phyloP scores from a whole-genome alignment of 2,329 filamentous ascomycete genomes.

The Hymenoscyphus scutula region DNA sequence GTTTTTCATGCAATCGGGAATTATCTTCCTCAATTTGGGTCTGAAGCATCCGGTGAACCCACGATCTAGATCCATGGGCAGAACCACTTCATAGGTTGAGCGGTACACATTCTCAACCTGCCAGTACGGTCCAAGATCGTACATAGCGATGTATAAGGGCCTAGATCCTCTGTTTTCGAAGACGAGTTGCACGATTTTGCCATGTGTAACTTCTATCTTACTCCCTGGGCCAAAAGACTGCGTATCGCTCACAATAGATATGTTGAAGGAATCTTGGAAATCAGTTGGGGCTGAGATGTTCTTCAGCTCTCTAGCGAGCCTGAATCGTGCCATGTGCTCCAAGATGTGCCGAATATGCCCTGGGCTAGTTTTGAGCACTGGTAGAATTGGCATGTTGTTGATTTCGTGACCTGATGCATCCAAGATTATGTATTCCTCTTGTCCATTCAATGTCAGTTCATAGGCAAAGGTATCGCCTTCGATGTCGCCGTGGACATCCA shows the following conservation, averaged over 20 bases:
- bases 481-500: background rate
- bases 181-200: background rate
- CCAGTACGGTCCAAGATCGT: background rate
- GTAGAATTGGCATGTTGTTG: background rate
- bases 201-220: background rate
- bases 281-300: background rate
- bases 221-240: background rate
- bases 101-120: background rate
- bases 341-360: background rate
- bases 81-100: background rate
- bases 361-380: background rate
- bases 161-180: background rate
- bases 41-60: too few species aligned
- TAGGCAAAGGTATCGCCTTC: background rate
- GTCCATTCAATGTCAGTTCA: background rate
- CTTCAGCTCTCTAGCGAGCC: background rate
- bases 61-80: background rate
- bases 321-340: background rate
- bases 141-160: background rate
- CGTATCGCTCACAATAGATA: background rate
- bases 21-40: background rate
- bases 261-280: background rate
- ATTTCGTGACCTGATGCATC: background rate
- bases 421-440: background rate
- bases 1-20: background rate